These are phyloP conservation scores for Luvunga scandens DNA, from an alignment of 345 rosid genomes.

Conservation along the genomic window DNA sequence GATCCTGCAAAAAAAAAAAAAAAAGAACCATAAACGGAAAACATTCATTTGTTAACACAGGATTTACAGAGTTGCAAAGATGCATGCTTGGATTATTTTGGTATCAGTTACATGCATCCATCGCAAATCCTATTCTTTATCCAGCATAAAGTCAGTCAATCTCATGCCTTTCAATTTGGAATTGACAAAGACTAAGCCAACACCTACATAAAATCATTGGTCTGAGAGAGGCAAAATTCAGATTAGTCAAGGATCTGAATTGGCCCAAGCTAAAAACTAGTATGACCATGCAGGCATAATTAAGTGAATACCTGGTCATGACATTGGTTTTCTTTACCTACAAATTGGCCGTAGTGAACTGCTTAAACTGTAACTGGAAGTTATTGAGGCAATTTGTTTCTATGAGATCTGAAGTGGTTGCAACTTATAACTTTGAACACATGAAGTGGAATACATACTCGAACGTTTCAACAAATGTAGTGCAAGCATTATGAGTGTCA, in stretches of 20 bases:
- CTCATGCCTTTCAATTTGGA: not conserved
- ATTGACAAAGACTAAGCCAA: not conserved
- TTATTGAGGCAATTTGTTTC: constrained; percentile 6
- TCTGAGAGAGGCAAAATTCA: not conserved
- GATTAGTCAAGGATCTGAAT: not conserved
- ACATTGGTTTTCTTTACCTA: not conserved
- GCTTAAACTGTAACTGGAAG: not conserved
- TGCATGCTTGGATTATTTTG: not conserved
- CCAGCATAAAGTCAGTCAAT: not conserved
- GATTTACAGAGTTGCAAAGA: not conserved
- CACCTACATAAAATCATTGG: not conserved
- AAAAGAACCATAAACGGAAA: not conserved
- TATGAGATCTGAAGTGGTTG: not conserved
- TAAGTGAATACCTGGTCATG: not conserved
- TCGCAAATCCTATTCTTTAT: not conserved
- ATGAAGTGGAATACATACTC: constrained; percentile 54
- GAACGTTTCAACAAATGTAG: constrained; percentile 64
- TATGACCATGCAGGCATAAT: not conserved
- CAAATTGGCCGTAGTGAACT: not conserved
- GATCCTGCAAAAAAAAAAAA: constrained; percentile 41
- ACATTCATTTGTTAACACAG: not conserved
- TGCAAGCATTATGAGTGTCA: constrained; percentile 48
- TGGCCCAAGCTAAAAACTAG: not conserved
- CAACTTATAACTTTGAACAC: not conserved
- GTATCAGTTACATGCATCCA: not conserved